Percentiles rank a stretch among this genome's conserved stretches.
Conservation (phyloP, 1,139 yeast genomes). For the Sugiyamaella xylanicola region DNA sequence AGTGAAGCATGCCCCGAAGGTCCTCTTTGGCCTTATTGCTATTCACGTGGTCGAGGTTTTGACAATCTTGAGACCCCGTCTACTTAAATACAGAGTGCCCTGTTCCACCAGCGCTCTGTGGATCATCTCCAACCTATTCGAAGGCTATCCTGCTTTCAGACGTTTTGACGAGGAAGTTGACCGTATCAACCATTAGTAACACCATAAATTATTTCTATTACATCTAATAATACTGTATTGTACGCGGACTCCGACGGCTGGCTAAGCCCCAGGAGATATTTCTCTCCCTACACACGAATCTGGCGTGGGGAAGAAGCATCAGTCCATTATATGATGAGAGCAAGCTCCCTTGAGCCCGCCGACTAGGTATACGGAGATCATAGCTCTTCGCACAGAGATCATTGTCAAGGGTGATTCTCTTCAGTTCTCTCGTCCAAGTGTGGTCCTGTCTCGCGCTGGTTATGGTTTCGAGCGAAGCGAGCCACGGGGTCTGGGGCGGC, state of each 20-base stretch:
- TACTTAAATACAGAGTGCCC: conserved; percentile 41
- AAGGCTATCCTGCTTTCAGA: conserved; percentile 41
- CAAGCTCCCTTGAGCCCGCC: no score
- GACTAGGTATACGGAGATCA: no score
- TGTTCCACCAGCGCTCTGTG: conserved; percentile 32
- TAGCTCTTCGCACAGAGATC: no score
- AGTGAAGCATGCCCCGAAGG: conserved; percentile 17
- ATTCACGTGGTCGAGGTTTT: conserved; percentile 39
- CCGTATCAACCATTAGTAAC: conserved; percentile 13
- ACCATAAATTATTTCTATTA: not conserved
- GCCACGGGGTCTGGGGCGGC: conserved; percentile 12
- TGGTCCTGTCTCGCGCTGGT: no score
- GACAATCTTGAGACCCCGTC: conserved; percentile 33
- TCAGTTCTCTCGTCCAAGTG: no score
- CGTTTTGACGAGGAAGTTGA: conserved; percentile 29
- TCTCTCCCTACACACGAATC: no score
- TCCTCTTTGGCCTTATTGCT: conserved; percentile 23
- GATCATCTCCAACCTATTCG: conserved; percentile 35
- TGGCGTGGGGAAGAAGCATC: no score
- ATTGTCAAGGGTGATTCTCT: no score
- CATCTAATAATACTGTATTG: no score
- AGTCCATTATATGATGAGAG: no score
- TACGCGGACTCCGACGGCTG: conserved; percentile 8
- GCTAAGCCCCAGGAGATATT: no score
- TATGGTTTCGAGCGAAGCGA: no score